Evolutionary conservation across 148 eudicot genomes (phyloP).

Genomic region (Amaranthus cruentus): DNA sequence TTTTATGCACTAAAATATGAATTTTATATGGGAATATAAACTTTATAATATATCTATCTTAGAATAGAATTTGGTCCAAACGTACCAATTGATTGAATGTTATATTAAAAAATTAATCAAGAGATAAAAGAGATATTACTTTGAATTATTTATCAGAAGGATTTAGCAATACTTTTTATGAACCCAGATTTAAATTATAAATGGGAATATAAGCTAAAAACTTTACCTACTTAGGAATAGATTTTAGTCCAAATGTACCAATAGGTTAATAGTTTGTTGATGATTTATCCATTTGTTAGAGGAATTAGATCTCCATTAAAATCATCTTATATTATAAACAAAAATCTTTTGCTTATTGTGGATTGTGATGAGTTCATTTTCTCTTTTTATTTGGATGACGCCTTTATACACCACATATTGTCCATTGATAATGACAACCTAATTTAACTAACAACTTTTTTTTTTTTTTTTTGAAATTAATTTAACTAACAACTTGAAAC

Average conservation of each 20-base stretch:
- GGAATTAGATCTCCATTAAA: conserved; percentile 1
- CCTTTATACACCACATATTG: neutral
- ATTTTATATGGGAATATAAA: no score
- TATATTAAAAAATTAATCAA: no score
- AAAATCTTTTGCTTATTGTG: neutral
- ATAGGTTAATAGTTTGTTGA: neutral
- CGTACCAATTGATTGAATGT: no score
- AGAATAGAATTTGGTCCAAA: no score
- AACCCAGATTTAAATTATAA: conserved; percentile 18
- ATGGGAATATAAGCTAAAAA: conserved; percentile 4
- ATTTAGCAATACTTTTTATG: neutral
- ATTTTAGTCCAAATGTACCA: neutral
- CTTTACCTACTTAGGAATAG: conserved; percentile 13
- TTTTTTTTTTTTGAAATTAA: no score
- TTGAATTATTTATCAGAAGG: no score
- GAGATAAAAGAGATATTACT: no score
- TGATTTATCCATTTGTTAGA: conserved; percentile 8
- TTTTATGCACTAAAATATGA: no score
- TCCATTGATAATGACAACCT: conserved; percentile 6
- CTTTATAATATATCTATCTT: no score
- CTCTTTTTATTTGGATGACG: neutral
- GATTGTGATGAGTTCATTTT: neutral
- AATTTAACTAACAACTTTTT: no score
- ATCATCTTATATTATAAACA: neutral
- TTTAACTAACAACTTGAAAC: conserved; percentile 1